Conservation (phyloP, 1,284 basidiomycete genomes). For the Fomitopsis schrenkii region DNA sequence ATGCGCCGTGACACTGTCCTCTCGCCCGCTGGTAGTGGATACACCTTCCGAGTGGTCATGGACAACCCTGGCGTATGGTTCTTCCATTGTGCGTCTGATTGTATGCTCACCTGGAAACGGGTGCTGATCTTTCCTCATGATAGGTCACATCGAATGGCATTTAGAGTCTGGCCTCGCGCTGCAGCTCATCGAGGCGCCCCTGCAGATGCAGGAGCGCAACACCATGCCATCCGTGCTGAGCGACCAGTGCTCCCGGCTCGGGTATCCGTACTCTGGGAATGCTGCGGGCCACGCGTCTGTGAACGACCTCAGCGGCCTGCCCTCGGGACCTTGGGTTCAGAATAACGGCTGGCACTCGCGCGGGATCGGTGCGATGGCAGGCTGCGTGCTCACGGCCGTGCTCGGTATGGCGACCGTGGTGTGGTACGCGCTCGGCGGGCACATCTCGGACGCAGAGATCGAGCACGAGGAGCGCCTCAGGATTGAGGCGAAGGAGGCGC, state of each 20-base stretch:
- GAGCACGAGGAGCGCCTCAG: constrained; percentile 61
- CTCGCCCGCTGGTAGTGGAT: constrained; percentile 56
- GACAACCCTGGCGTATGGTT: constrained; percentile 87
- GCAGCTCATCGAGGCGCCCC: constrained; percentile 74
- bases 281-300: constrained; percentile 67
- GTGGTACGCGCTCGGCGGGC: constrained; percentile 76
- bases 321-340: constrained; percentile 66
- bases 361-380: constrained; percentile 83
- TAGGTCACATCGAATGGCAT: constrained; percentile 84
- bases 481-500: constrained; percentile 51
- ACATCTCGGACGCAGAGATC: constrained; percentile 72
- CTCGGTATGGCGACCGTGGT: constrained; percentile 77
- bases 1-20: constrained; percentile 79
- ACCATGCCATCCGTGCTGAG: constrained; percentile 48
- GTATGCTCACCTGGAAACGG: neutral
- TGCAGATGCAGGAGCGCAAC: constrained; percentile 47
- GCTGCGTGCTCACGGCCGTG: constrained; percentile 74
- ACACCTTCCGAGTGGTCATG: constrained; percentile 65
- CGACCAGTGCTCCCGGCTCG: constrained; percentile 70
- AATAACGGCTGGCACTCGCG: constrained; percentile 75
- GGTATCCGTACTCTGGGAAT: constrained; percentile 68
- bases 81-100: constrained; percentile 59
- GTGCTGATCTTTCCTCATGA: neutral
- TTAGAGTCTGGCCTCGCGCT: constrained; percentile 75
- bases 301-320: constrained; percentile 61